Base-by-base conservation (phyloP, 257 asterid species). In the Voacanga thouarsii region DNA sequence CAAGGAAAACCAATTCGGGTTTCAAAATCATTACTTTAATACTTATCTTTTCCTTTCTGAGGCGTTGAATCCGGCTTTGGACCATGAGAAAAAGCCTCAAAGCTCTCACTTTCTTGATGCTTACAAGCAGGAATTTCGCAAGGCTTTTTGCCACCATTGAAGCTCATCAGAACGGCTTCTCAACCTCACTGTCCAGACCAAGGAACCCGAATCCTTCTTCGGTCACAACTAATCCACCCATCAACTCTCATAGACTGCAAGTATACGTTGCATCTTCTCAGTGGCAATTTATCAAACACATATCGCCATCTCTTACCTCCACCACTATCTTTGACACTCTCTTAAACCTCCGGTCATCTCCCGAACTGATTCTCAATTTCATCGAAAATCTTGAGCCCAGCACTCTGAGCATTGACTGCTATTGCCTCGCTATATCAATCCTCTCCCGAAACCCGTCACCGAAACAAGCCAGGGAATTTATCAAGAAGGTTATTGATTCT, bases 261-360 rank as follows among this genome's bases (percentile, higher is more conserved):
- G 79, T 74, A 10, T 76, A 77, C 33, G 71, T 83, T 43, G 74
- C 67, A 68, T 76, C 85, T 79, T 89, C 92, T 85, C 83, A 89
- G 82, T 89, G 92, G 93, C 90, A 86, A 51, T 90, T 81, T 68
- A 82, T 90, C 92, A 84, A 89, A 90, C 93, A 84, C 12, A 24
- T 84, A 28, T 67, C 87, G 0, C 79, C 87, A 19, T 56, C 78
- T 73, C 75, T 86, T 57, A 82, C 83, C 16, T 84, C 88, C n/a
- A 26, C 79, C 56, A 75, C 84, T 39, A 75, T 89, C 69, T 82
- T 85, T 39, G 55, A 82, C 71, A 73, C 89, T n/a, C 86, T 89
- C 44, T 47, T 76, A 77, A 80, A 80, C 74, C 86, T 89, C 83
- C 85, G 88, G 18, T 84, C 80, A 47, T 85, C 81, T 65, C 92